phyloP scores from a whole-genome alignment of 2,329 filamentous ascomycete genomes.

The Cercospora sp. region DNA sequence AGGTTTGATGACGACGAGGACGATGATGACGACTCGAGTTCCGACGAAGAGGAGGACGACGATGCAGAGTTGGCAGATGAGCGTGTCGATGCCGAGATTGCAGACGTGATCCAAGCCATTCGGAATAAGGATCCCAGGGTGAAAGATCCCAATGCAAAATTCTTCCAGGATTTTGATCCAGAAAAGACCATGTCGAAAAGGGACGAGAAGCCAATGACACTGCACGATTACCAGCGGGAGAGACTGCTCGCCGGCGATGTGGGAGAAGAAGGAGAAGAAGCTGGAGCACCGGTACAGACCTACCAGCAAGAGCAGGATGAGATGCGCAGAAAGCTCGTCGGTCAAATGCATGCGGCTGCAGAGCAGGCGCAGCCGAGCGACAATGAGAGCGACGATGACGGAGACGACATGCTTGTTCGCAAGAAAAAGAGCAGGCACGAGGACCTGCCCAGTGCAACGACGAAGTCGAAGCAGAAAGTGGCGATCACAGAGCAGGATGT shows the following conservation, averaged over 20 bases:
- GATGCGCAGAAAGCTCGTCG: slow-evolving; percentile 73
- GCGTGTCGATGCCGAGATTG: slow-evolving; percentile 81
- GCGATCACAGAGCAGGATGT: slow-evolving; percentile 62
- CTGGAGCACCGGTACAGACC: slow-evolving; percentile 59
- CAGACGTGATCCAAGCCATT: slow-evolving; percentile 82
- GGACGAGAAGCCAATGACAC: slow-evolving; percentile 79
- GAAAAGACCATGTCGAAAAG: slow-evolving; percentile 44
- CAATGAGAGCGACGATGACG: slow-evolving; percentile 56
- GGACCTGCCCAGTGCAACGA: slow-evolving; percentile 24
- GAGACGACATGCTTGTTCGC: slow-evolving; percentile 72
- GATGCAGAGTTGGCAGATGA: slow-evolving; percentile 83
- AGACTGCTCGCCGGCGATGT: slow-evolving; percentile 76
- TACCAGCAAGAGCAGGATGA: slow-evolving; percentile 88
- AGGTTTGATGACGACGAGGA: slow-evolving; percentile 50
- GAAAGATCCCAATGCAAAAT: slow-evolving; percentile 76
- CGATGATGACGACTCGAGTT: slow-evolving; percentile 63
- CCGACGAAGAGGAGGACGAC: slow-evolving; percentile 82
- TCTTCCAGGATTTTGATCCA: slow-evolving; percentile 69
- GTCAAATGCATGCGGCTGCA: slow-evolving; percentile 71
- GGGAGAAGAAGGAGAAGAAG: slow-evolving; percentile 58
- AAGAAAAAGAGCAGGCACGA: slow-evolving; percentile 57
- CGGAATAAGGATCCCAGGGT: slow-evolving; percentile 86
- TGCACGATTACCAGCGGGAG: slow-evolving; percentile 88
- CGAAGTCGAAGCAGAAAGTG: slow-evolving; percentile 34
- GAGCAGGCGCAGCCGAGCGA: slow-evolving; percentile 41